A percentile compares a stretch with the other conserved stretches of the same genome.
Evolutionary conservation across 2,329 filamentous ascomycete genomes (phyloP).

Genomic region (Bipolaris sorokiniana): DNA sequence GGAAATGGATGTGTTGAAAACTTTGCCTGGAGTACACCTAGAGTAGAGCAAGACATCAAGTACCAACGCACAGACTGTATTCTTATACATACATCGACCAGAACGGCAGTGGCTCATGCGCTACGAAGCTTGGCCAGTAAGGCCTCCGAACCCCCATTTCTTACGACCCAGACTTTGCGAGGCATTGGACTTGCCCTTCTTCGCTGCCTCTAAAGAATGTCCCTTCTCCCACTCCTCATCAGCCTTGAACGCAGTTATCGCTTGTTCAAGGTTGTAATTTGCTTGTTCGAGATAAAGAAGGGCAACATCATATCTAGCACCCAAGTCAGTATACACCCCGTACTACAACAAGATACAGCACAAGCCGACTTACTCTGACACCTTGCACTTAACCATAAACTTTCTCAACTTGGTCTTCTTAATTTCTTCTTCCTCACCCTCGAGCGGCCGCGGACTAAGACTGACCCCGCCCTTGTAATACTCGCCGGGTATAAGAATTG

Average conservation of each 20-base stretch:
- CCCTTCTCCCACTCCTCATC: conserved; percentile 78
- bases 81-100: neutral
- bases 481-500: conserved; percentile 72
- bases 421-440: conserved; percentile 74
- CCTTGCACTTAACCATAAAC: conserved; percentile 81
- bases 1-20: neutral
- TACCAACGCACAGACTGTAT: neutral
- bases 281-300: conserved; percentile 75
- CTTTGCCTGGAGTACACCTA: neutral
- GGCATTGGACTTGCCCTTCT: conserved; percentile 52
- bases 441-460: conserved; percentile 72
- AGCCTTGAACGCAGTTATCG: conserved; percentile 68
- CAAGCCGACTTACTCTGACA: conserved; percentile 67
- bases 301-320: conserved; percentile 69
- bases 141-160: conserved; percentile 46
- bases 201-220: conserved; percentile 63
- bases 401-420: conserved; percentile 73
- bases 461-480: conserved; percentile 71
- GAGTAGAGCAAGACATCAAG: too few relatives aligned
- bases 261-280: conserved; percentile 68
- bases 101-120: neutral
- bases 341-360: neutral
- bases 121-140: conserved; percentile 47
- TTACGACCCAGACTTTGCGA: conserved; percentile 33
- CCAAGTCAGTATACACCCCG: conserved; percentile 44